Conservation (phyloP, 148 eudicot species). For the Pouteria glomerata region DNA sequence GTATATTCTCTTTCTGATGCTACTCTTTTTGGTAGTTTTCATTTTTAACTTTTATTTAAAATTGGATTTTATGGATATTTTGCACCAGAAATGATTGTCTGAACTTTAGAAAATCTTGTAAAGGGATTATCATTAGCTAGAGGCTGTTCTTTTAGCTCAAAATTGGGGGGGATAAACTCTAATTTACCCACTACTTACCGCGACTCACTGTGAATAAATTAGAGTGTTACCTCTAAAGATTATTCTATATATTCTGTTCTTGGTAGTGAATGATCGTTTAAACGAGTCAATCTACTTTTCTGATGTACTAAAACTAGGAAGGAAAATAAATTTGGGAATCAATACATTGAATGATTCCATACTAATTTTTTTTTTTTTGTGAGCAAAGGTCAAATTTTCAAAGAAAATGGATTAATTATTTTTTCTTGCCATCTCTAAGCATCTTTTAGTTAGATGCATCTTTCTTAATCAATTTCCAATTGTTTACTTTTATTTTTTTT, state of each 20-base stretch:
- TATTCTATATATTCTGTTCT: neutral
- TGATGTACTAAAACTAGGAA: neutral
- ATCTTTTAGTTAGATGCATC: neutral
- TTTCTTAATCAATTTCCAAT: conserved; percentile 4
- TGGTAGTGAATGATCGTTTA: neutral
- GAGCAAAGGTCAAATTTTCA: neutral
- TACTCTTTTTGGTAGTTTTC: neutral
- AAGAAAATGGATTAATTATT: neutral
- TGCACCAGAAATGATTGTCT: neutral
- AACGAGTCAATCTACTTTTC: neutral
- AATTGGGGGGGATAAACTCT: neutral
- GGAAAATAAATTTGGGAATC: neutral
- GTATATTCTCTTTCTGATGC: neutral
- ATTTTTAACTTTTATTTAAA: neutral
- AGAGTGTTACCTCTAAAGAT: too few relatives aligned
- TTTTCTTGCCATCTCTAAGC: neutral
- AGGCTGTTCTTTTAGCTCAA: neutral
- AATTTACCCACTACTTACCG: neutral
- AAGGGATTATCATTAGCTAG: neutral
- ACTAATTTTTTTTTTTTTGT: neutral
- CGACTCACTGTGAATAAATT: neutral
- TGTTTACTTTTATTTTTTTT: conserved; percentile 8
- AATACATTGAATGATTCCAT: neutral
- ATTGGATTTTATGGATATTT: neutral
- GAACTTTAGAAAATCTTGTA: neutral